A percentile compares a stretch with the other conserved stretches of the same genome.
phyloP scores from a whole-genome alignment of 202 grass and related monocot genomes.

The Musa balbisiana region DNA sequence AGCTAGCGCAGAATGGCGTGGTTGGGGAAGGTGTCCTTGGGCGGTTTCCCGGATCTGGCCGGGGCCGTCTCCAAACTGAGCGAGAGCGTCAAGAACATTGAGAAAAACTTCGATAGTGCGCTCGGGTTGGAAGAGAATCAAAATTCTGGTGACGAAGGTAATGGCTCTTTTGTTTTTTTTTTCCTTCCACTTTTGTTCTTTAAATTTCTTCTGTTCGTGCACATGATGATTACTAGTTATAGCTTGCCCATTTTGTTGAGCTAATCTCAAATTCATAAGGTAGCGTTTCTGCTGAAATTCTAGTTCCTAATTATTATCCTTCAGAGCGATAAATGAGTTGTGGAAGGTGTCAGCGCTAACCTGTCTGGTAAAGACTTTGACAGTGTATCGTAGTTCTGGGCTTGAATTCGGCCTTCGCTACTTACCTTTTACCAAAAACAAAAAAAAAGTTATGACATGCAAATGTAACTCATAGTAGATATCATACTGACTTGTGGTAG shows the following conservation, averaged over 20 bases:
- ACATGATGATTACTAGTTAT: background rate
- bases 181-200: background rate
- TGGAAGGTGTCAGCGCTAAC: too few relatives aligned
- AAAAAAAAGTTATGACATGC: background rate
- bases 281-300: background rate
- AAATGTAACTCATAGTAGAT: background rate
- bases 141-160: slow-evolving; percentile 58
- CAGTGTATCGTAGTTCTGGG: too few relatives aligned
- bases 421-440: too few relatives aligned
- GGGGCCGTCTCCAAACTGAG: slow-evolving; percentile 95
- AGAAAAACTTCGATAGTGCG: slow-evolving; percentile 96
- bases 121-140: slow-evolving; percentile 91
- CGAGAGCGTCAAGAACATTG: slow-evolving; percentile 99
- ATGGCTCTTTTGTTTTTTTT: background rate
- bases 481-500: background rate
- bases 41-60: slow-evolving; percentile 87
- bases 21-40: slow-evolving; percentile 72
- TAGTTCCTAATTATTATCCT: background rate
- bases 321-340: background rate
- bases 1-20: slow-evolving; percentile 42
- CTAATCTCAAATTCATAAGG: background rate
- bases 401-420: too few relatives aligned
- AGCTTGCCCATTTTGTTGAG: background rate
- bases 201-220: background rate
- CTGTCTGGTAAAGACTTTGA: too few relatives aligned